A percentile compares a stretch with the other conserved stretches of the same genome.
phyloP scores from a whole-genome alignment of 2,329 filamentous ascomycete genomes.

The Exophiala oligosperma region DNA sequence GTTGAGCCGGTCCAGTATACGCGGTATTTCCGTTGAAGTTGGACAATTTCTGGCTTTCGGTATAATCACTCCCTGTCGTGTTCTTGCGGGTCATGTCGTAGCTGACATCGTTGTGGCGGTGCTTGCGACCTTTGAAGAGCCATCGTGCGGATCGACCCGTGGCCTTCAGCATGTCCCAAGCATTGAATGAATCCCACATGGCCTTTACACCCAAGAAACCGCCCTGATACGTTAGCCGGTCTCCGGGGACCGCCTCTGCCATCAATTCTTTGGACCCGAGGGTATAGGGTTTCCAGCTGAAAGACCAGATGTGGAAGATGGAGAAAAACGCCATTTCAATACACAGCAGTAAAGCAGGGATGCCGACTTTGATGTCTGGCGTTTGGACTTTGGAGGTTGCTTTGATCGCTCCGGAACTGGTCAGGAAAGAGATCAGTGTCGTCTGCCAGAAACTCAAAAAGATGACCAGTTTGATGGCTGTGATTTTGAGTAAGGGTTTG shows the following conservation, averaged over 20 bases:
- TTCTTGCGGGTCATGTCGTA: conserved; percentile 33
- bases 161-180: conserved; percentile 81
- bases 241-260: conserved; percentile 44
- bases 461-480: conserved; percentile 87
- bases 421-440: conserved; percentile 61
- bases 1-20: conserved; percentile 12
- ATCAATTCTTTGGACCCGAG: conserved; percentile 49
- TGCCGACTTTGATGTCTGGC: conserved; percentile 76
- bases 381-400: conserved; percentile 63
- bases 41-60: conserved; percentile 15
- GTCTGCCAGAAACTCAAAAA: conserved; percentile 89
- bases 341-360: conserved; percentile 75
- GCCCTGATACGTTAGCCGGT: conserved; percentile 55
- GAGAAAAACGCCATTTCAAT: conserved; percentile 84
- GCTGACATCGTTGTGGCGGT: conserved; percentile 41
- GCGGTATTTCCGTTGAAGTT: conserved; percentile 7
- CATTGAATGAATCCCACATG: conserved; percentile 70
- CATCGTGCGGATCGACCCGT: conserved; percentile 75
- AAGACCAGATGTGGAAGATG: conserved; percentile 78
- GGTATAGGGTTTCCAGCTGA: conserved; percentile 72
- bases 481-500: conserved; percentile 73
- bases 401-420: conserved; percentile 63
- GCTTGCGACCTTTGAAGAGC: conserved; percentile 72
- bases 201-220: conserved; percentile 66
- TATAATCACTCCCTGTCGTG: conserved; percentile 12